Conservation (phyloP, 345 rosid species). For the Garcia nutans region DNA sequence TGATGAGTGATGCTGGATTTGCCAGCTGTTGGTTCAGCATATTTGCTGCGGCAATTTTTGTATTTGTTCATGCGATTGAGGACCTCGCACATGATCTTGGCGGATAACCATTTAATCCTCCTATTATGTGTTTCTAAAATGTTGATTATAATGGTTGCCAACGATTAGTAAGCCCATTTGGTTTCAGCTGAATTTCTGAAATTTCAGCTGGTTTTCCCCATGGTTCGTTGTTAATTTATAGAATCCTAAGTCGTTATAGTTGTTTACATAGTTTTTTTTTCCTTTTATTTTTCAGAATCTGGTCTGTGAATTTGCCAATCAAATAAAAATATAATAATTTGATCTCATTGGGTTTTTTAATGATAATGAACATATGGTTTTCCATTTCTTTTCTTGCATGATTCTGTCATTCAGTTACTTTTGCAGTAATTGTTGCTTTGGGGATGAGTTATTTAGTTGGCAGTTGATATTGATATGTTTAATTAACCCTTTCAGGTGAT, state of each 20-base stretch:
- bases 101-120: too few species aligned
- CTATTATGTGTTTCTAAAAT: too few species aligned
- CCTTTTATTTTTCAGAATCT: neutral
- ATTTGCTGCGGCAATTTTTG: neutral
- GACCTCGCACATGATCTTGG: neutral
- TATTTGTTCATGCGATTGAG: too few species aligned
- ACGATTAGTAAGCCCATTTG: neutral
- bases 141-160: neutral
- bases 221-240: neutral
- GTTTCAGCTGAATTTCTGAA: too few species aligned
- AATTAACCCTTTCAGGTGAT: constrained; percentile 53
- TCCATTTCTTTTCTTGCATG: neutral
- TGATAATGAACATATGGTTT: neutral
- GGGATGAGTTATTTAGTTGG: neutral
- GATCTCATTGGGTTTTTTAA: neutral
- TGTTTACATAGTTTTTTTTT: neutral
- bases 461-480: constrained; percentile 7
- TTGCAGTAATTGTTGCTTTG: neutral
- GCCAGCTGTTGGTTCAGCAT: neutral
- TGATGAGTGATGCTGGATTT: neutral
- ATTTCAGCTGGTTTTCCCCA: neutral
- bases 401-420: neutral
- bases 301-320: neutral
- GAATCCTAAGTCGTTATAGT: neutral
- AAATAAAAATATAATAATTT: neutral